A percentile compares a stretch with the other conserved stretches of the same genome.
Conservation (phyloP, 2,329 filamentous ascomycete species). For the Colletotrichum cuscutae region DNA sequence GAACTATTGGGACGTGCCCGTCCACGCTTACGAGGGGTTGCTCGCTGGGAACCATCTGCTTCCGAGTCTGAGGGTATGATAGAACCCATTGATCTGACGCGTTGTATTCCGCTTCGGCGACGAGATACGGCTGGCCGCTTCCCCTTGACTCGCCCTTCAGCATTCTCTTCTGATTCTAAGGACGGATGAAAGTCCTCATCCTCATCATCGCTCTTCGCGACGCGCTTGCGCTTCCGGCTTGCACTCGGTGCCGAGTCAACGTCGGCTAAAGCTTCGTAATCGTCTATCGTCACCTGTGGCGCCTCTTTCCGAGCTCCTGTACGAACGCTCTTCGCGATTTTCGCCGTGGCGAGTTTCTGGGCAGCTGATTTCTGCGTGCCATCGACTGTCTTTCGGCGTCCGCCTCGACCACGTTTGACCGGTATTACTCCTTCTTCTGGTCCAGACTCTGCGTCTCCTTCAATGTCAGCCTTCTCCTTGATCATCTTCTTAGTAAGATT, state of each 20-base stretch:
- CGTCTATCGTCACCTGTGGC: slow-evolving; percentile 21
- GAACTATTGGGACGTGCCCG: not conserved
- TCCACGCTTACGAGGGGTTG: slow-evolving; percentile 13
- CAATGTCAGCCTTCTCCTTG: slow-evolving; percentile 50
- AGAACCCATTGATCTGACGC: slow-evolving; percentile 16
- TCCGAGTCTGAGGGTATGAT: slow-evolving; percentile 22
- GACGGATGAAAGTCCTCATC: slow-evolving; percentile 33
- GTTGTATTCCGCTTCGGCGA: slow-evolving; percentile 9
- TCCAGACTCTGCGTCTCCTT: slow-evolving; percentile 27
- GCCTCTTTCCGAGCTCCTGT: slow-evolving; percentile 34
- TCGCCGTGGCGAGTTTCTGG: slow-evolving; percentile 23
- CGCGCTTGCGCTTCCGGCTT: slow-evolving; percentile 28
- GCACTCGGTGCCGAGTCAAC: slow-evolving; percentile 1
- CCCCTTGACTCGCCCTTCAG: not conserved
- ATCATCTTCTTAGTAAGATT: slow-evolving; percentile 66
- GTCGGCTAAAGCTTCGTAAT: slow-evolving; percentile 28
- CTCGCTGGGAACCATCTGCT: not conserved
- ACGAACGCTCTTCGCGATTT: slow-evolving; percentile 28
- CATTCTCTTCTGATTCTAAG: slow-evolving; percentile 26
- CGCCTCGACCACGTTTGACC: slow-evolving; percentile 19
- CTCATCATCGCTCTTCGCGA: slow-evolving; percentile 25
- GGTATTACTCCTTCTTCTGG: slow-evolving; percentile 3
- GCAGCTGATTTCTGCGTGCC: slow-evolving; percentile 13
- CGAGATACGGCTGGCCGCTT: slow-evolving; percentile 3
- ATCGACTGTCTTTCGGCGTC: slow-evolving; percentile 3